Percentiles rank a stretch among this genome's conserved stretches.
Conservation (phyloP, 2,329 filamentous ascomycete species). For the Apiospora rasikravindrae region DNA sequence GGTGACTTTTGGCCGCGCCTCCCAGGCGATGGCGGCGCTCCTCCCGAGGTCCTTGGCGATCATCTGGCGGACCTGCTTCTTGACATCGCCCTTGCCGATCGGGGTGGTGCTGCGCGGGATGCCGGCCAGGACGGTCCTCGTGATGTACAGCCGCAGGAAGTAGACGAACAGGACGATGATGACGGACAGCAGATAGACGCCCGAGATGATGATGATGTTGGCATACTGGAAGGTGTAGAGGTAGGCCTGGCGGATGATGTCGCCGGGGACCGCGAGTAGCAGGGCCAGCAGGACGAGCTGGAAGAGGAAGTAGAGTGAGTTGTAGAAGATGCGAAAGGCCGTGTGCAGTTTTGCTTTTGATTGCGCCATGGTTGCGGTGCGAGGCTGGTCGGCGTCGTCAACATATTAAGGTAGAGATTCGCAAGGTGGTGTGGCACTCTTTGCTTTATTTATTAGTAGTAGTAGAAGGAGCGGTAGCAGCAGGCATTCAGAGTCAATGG, state of each 20-base stretch:
- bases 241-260: conserved; percentile 80
- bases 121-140: conserved; percentile 74
- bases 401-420: conserved; percentile 2
- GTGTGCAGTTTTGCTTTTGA: not conserved
- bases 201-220: conserved; percentile 83
- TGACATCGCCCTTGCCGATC: conserved; percentile 83
- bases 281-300: conserved; percentile 75
- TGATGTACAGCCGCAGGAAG: conserved; percentile 83
- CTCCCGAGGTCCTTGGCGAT: conserved; percentile 74
- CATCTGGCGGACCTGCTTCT: conserved; percentile 74
- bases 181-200: conserved; percentile 75
- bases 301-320: conserved; percentile 76
- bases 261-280: conserved; percentile 79
- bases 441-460: not conserved
- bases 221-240: conserved; percentile 65
- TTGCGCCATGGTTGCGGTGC: not conserved
- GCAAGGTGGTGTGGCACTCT: not conserved
- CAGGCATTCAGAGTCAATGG: not conserved
- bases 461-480: not conserved
- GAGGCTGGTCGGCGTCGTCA: not conserved
- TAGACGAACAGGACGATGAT: conserved; percentile 78
- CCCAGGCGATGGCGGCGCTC: conserved; percentile 82
- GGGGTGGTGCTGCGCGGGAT: conserved; percentile 91
- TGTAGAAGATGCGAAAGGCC: conserved; percentile 78
- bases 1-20: conserved; percentile 70